Evolutionary conservation across 2,329 filamentous ascomycete genomes (phyloP), one percentile per base, ranked within the genome.

Genomic region (Rhynchosporium graminicola): DNA sequence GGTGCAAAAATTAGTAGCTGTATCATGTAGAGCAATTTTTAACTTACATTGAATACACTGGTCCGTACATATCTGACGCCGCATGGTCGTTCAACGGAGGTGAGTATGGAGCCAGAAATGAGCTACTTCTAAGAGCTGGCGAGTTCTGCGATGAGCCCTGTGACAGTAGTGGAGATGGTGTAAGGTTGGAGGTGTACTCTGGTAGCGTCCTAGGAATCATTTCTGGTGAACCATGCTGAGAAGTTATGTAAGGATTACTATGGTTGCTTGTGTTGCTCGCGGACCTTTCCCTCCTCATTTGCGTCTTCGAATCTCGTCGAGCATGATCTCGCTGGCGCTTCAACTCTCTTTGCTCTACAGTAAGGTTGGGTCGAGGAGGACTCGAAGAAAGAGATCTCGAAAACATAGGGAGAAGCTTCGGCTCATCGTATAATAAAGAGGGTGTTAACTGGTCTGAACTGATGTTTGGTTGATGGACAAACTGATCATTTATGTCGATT

Each of bases 301-400:
- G 80, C 15, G 82, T 73, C 71, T 87, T 87, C 6, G 82, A 81
- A 67, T 85, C 83, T 67, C 85, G 79, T 62, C 86, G 81, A 50
- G 79, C 82, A 68, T 82, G 82, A 67, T 87, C 84, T 64, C 81
- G 79, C 69, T 87, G 84, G 63, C 84, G 80, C 76, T 85, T 87
- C 47, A 87, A 72, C 70, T 86, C 84, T 65, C 85, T 81, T 72
- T 87, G 84, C 71, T 87, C 84, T 6, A 83, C 77, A 5, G 83
- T 84, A 70, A 87, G 78, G 43, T 76, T 77, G 51, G 76, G 75
- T 65, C 81, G 79, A 5, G 84, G 83, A 31, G 85, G 84, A 74
- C 85, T 88, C 28, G 80, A 81, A 45, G 84, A 85, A 51, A 73
- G 60, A 43, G 74, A 74, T 60, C 73, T 70, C 54, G 73, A 59